Conservation (phyloP, 2,329 filamentous ascomycete genomes). For the Botryotinia globosa region DNA sequence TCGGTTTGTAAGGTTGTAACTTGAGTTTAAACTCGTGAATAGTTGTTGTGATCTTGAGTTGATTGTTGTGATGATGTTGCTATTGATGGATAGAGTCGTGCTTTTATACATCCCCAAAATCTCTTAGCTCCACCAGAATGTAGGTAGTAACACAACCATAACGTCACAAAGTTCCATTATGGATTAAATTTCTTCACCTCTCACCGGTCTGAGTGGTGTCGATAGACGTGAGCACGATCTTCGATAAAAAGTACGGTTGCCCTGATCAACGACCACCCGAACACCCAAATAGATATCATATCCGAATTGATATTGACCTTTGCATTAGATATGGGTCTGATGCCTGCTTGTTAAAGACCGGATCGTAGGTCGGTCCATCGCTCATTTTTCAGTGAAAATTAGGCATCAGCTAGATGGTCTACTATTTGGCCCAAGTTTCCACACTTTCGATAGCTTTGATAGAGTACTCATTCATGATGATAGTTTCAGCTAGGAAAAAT, state of each 20-base stretch:
- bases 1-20: not conserved
- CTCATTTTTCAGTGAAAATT: not conserved
- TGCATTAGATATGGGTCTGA: not conserved
- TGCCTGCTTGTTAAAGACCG: not conserved
- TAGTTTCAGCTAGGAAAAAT: not conserved
- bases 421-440: too few relatives aligned
- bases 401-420: not conserved
- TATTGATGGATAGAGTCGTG: not conserved
- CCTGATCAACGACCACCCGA: not conserved
- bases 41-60: not conserved
- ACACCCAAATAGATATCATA: not conserved
- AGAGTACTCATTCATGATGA: not conserved
- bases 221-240: not conserved
- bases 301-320: not conserved
- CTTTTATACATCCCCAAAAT: not conserved
- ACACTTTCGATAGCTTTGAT: too few relatives aligned
- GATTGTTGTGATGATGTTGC: not conserved
- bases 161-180: not conserved
- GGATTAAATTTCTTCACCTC: not conserved
- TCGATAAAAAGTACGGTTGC: not conserved
- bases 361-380: not conserved
- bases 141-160: not conserved
- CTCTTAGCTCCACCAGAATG: not conserved
- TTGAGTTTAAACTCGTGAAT: not conserved
- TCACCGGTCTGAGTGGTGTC: not conserved